Base-by-base conservation (phyloP, 2,329 filamentous ascomycete species). In the Clarireedia monteithiana region DNA sequence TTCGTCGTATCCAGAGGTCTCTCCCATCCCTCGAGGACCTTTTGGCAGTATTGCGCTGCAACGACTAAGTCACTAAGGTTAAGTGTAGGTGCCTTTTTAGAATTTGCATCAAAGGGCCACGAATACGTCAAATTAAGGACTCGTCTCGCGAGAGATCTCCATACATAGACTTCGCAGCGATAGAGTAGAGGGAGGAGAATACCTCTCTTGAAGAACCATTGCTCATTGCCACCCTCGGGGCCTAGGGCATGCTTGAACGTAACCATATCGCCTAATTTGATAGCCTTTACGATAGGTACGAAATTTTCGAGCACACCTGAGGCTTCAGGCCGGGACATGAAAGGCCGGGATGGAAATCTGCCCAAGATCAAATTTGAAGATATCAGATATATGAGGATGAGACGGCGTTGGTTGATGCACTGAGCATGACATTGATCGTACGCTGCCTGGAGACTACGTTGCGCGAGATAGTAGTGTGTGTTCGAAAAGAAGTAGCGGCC, bases 401-500 rank as follows among this genome's bases (percentile, higher is more conserved):
- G 77, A 20, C 84, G 82, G 59, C 90, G 83, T 69, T 97, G 92
- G 40, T 80, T 82, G 57, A 82, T 79, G 62, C 88, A 88, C 68
- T 92, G 84, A 47, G 85, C 74, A 59, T 83, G 81, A 62, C 89
- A 88, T 70, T 95, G 86, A 50, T 85, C 74, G 70, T 95, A 96
- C 2, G 92, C 89, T 26, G 85, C 79, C 66, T 95, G 82, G 6
- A 96, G 75, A 38, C 86, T 89, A 49, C 83, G 75, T 52, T 86
- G 82, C 0, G 91, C 90, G 26, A 88, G 84, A 59, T 82, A 83
- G 70, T 90, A 96, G 68, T 95, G 86, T 62, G 84, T 87, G 69
- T 89, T 91, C 60, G 88, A 84, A 69, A 95, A 90, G 67, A 91
- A 84, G 72, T 92, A 96, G 57, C 91, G 86, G 17, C 92, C 92